Conservation (phyloP, 306 rosid genomes). For the Prunus mume region DNA sequence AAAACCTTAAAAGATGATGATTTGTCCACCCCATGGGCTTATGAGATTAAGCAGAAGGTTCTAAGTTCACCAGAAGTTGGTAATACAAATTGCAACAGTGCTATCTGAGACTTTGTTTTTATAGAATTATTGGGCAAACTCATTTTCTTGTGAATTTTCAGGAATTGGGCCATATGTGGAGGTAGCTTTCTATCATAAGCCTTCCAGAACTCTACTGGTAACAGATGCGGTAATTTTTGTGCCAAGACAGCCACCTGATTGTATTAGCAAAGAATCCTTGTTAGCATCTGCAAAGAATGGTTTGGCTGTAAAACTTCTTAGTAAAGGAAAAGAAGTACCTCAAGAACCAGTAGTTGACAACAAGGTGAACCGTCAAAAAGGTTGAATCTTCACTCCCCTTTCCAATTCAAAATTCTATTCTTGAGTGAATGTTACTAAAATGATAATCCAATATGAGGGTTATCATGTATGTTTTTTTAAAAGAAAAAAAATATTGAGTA, state of each 20-base stretch:
- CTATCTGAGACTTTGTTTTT: not conserved
- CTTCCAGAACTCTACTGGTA: conserved; percentile 72
- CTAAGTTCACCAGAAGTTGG: conserved; percentile 98
- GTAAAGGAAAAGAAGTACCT: conserved; percentile 82
- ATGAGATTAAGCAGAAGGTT: conserved; percentile 82
- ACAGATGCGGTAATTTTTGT: conserved; percentile 96
- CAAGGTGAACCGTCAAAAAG: conserved; percentile 74
- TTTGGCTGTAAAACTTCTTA: conserved; percentile 82
- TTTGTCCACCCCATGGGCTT: conserved; percentile 74
- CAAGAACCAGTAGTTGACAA: conserved; percentile 78
- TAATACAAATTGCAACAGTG: conserved; percentile 32
- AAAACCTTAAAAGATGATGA: conserved; percentile 69
- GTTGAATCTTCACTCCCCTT: conserved; percentile 29
- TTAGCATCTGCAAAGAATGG: conserved; percentile 93
- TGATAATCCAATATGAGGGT: not conserved
- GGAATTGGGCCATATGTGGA: conserved; percentile 98
- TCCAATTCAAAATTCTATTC: not conserved
- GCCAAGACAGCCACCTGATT: conserved; percentile 84
- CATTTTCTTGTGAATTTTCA: conserved; percentile 42
- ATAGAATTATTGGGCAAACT: conserved; percentile 1
- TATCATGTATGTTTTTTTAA: not conserved
- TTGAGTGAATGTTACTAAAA: not conserved
- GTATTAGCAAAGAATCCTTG: conserved; percentile 81
- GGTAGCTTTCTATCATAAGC: conserved; percentile 92
- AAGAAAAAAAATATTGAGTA: not conserved